These are phyloP conservation scores for Prunus kanzakura DNA, from an alignment of 306 rosid species.

Conservation along the genomic window DNA sequence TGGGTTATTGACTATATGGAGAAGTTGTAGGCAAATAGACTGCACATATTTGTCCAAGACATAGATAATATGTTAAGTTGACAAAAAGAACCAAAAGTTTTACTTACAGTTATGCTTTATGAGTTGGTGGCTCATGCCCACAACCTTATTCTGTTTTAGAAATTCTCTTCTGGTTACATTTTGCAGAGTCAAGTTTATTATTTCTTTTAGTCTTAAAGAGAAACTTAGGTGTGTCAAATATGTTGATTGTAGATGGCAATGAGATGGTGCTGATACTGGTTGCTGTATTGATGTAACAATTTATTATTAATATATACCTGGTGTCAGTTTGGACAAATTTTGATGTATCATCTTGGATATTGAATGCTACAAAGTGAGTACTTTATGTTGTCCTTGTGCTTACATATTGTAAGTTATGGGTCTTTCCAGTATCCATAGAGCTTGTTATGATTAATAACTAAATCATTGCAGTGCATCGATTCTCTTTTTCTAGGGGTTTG, in stretches of 20 bases:
- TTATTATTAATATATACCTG: background rate
- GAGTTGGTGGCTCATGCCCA: background rate
- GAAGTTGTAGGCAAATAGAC: background rate
- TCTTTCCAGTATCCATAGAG: background rate
- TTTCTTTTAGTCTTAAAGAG: background rate
- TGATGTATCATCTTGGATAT: background rate
- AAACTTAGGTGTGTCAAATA: background rate
- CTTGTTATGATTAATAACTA: background rate
- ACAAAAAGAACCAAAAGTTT: background rate
- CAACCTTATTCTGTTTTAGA: background rate
- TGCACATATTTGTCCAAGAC: background rate
- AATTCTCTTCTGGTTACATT: background rate
- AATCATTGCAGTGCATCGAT: background rate
- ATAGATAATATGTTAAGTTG: background rate
- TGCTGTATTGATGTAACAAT: too few species aligned
- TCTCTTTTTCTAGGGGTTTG: background rate
- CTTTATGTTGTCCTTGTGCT: background rate
- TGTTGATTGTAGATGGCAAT: background rate
- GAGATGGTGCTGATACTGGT: background rate
- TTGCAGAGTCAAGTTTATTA: background rate
- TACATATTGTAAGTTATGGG: background rate
- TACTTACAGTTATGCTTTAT: background rate
- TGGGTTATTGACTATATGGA: too few species aligned
- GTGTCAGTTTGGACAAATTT: too few species aligned
- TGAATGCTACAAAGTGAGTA: background rate